These are phyloP conservation scores for Brasenia schreberi DNA, from an alignment of 164 flowering plant genomes.

Conservation along the genomic window DNA sequence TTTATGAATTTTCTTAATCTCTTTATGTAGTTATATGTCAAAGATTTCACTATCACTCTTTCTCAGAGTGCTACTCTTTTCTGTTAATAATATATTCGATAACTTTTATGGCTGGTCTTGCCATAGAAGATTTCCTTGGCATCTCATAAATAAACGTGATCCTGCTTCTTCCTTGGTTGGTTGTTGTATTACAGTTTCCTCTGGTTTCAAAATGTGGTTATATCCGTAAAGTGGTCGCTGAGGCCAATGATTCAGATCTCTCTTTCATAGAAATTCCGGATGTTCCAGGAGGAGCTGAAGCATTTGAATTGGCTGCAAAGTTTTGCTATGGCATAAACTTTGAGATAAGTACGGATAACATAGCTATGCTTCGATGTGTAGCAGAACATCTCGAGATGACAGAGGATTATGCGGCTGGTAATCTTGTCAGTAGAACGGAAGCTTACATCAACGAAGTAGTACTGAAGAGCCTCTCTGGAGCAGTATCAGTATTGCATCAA, in stretches of 20 bases:
- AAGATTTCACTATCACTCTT: neutral
- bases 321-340: conserved; percentile 94
- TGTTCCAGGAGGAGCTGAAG: conserved; percentile 78
- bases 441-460: conserved; percentile 73
- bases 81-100: neutral
- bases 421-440: conserved; percentile 59
- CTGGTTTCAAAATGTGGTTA: conserved; percentile 81
- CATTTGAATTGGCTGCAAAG: conserved; percentile 75
- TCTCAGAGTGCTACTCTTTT: neutral
- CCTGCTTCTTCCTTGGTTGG: neutral
- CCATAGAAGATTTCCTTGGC: neutral
- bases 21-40: too few species aligned
- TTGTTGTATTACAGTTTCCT: conserved; percentile 53
- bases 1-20: too few species aligned
- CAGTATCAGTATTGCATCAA: conserved; percentile 47
- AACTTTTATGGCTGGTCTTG: neutral
- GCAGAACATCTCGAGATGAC: conserved; percentile 95
- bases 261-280: conserved; percentile 43
- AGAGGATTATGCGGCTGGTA: conserved; percentile 68
- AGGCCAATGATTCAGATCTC: conserved; percentile 45
- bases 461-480: conserved; percentile 52
- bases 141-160: neutral
- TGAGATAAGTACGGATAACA: conserved; percentile 67
- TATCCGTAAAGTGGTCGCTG: conserved; percentile 63
- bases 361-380: conserved; percentile 66